These are phyloP conservation scores for Colletotrichum orchidophilum DNA, from an alignment of 2,329 filamentous ascomycete species.

Conservation along the genomic window DNA sequence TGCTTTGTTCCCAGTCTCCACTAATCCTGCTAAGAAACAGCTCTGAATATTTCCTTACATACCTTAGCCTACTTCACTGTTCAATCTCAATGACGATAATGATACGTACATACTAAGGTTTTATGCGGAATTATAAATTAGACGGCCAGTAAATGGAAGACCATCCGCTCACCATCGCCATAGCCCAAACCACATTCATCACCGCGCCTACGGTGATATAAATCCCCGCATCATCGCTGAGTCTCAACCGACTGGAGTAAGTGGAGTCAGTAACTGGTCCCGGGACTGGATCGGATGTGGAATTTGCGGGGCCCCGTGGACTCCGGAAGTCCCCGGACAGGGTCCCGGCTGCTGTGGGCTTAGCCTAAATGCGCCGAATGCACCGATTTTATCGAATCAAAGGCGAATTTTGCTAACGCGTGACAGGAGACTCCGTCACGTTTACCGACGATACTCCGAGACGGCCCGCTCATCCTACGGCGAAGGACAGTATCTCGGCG, in stretches of 20 bases:
- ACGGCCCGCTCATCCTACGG: conserved; percentile 7
- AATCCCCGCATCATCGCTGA: neutral
- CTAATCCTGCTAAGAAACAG: too few relatives aligned
- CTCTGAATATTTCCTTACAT: too few relatives aligned
- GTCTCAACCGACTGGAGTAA: conserved; percentile 14
- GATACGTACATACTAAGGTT: too few relatives aligned
- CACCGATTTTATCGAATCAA: neutral
- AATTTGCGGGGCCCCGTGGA: conserved; percentile 25
- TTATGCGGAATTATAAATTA: too few relatives aligned
- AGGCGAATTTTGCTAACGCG: conserved; percentile 12
- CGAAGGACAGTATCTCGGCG: conserved; percentile 11
- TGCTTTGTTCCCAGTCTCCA: too few relatives aligned
- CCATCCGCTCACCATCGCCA: too few relatives aligned
- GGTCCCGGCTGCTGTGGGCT: conserved; percentile 20
- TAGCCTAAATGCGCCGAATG: conserved; percentile 28
- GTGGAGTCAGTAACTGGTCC: conserved; percentile 13
- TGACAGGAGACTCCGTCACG: conserved; percentile 11
- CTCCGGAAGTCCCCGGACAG: conserved; percentile 17
- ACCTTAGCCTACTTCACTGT: too few relatives aligned
- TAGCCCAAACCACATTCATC: neutral
- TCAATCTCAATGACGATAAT: too few relatives aligned
- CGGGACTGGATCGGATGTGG: conserved; percentile 18
- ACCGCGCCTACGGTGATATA: neutral
- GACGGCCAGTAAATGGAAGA: too few relatives aligned
- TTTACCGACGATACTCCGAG: conserved; percentile 31